Evolutionary conservation across 1,284 basidiomycete species (phyloP).

Genomic region (Leccinum holopus): DNA sequence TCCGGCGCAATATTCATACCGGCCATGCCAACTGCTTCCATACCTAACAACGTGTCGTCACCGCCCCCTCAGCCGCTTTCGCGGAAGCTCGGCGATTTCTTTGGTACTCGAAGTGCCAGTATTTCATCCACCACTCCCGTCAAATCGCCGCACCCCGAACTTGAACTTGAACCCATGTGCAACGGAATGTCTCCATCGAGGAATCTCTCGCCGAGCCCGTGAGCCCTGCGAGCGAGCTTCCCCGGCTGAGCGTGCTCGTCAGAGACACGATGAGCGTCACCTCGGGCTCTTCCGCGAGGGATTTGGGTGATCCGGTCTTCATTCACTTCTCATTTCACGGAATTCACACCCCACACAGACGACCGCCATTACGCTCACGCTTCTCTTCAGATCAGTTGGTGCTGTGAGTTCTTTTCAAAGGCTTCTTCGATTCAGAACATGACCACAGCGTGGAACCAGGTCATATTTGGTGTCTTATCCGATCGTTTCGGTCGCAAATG

Average conservation of each 20-base stretch:
- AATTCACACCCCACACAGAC: conserved; percentile 44
- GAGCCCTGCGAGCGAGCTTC: conserved; percentile 49
- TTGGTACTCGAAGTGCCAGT: conserved; percentile 52
- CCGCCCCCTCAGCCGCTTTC: conserved; percentile 43
- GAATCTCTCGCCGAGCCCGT: conserved; percentile 47
- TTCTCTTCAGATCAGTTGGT: conserved; percentile 86
- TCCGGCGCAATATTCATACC: conserved; percentile 27
- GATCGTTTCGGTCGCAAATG: conserved; percentile 80
- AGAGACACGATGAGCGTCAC: conserved; percentile 34
- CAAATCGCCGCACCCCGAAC: conserved; percentile 35
- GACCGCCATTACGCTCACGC: conserved; percentile 86
- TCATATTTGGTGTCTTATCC: too few relatives aligned
- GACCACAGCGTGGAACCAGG: too few relatives aligned
- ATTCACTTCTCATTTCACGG: conserved; percentile 1
- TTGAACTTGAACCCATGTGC: conserved; percentile 45
- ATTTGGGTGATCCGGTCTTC: conserved; percentile 32
- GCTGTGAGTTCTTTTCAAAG: conserved; percentile 49
- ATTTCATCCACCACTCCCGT: conserved; percentile 43
- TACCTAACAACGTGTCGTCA: conserved; percentile 20
- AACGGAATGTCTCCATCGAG: conserved; percentile 49
- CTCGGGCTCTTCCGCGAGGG: conserved; percentile 29
- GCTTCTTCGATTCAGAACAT: too few relatives aligned
- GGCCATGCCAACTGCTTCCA: conserved; percentile 32
- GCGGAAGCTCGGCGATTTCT: conserved; percentile 68
- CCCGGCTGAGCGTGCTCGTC: conserved; percentile 38